Conservation (phyloP, 1,139 yeast species). For the Candida glucosophila region DNA sequence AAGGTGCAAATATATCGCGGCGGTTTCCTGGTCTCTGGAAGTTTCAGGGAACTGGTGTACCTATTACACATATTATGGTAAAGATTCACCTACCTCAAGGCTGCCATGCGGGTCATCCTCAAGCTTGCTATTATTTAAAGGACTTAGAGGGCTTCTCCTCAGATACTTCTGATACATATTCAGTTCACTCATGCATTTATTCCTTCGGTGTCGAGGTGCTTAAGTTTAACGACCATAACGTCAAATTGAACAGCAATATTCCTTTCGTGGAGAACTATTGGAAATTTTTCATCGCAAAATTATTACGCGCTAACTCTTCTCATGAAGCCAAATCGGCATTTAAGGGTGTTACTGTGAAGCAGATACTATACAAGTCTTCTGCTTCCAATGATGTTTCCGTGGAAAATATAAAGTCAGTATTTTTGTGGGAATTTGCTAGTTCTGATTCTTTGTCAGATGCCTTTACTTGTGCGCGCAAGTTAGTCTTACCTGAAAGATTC, state of each 20-base stretch:
- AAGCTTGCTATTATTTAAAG: conserved; percentile 14
- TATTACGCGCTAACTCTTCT: conserved; percentile 14
- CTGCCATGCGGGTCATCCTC: no score
- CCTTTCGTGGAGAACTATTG: conserved; percentile 33
- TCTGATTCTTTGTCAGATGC: conserved; percentile 32
- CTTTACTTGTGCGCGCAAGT: conserved; percentile 26
- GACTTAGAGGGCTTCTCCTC: no score
- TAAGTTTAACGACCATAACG: conserved; percentile 39
- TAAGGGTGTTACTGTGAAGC: conserved; percentile 51
- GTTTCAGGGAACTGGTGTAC: conserved; percentile 30
- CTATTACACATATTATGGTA: conserved; percentile 45
- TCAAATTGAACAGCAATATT: conserved; percentile 20
- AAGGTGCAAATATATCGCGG: conserved; percentile 40
- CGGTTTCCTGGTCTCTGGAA: conserved; percentile 49
- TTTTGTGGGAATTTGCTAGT: conserved; percentile 55
- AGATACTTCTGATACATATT: conserved; percentile 8
- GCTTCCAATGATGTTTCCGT: conserved; percentile 18
- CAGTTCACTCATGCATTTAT: conserved; percentile 40
- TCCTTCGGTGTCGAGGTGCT: conserved; percentile 51
- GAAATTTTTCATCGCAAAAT: conserved; percentile 28
- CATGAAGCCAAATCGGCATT: conserved; percentile 30
- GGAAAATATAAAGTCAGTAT: conserved; percentile 35
- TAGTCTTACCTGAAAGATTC: conserved; percentile 19
- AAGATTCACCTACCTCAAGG: conserved; percentile 27
- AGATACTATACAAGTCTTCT: conserved; percentile 31